Percentiles rank a stretch among this genome's conserved stretches.
Evolutionary conservation across 768 basidiomycete species (phyloP).

Genomic region (Botryobasidium botryosum): DNA sequence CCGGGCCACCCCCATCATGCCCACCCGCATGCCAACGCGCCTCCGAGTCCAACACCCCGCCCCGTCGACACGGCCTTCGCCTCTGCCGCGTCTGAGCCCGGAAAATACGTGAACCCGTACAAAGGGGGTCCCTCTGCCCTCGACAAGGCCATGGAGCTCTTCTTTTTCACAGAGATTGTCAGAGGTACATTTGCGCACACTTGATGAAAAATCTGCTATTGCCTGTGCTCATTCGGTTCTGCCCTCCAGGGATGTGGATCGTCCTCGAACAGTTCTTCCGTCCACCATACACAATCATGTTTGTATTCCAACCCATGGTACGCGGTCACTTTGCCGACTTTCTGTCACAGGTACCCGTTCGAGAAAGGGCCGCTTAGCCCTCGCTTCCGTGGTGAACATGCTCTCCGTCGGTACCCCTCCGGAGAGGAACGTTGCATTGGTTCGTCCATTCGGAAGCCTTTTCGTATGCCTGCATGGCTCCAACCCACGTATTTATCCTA

Average conservation of each 20-base stretch:
- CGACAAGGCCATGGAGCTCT: constrained; percentile 89
- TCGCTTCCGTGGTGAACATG: constrained; percentile 97
- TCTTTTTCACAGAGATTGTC: constrained; percentile 98
- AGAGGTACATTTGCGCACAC: constrained; percentile 38
- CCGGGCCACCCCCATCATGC: neutral
- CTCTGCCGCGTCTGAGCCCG: constrained; percentile 2
- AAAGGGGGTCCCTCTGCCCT: constrained; percentile 71
- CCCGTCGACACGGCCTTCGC: constrained; percentile 6
- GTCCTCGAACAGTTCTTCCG: constrained; percentile 84
- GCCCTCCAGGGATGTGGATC: constrained; percentile 85
- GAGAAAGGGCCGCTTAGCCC: constrained; percentile 97
- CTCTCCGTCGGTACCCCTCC: constrained; percentile 85
- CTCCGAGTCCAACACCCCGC: no score
- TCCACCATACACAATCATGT: constrained; percentile 89
- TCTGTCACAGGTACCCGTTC: constrained; percentile 57
- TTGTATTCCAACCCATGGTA: constrained; percentile 3
- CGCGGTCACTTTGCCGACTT: constrained; percentile 16
- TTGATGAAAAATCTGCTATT: neutral
- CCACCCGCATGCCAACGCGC: neutral
- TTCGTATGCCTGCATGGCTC: neutral
- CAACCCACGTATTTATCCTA: constrained; percentile 18
- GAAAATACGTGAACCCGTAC: constrained; percentile 37
- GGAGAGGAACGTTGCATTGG: constrained; percentile 99
- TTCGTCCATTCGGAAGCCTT: constrained; percentile 24
- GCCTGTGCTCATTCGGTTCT: neutral